Conservation (phyloP, 2,329 filamentous ascomycete genomes). For the Fusarium subtropicale region DNA sequence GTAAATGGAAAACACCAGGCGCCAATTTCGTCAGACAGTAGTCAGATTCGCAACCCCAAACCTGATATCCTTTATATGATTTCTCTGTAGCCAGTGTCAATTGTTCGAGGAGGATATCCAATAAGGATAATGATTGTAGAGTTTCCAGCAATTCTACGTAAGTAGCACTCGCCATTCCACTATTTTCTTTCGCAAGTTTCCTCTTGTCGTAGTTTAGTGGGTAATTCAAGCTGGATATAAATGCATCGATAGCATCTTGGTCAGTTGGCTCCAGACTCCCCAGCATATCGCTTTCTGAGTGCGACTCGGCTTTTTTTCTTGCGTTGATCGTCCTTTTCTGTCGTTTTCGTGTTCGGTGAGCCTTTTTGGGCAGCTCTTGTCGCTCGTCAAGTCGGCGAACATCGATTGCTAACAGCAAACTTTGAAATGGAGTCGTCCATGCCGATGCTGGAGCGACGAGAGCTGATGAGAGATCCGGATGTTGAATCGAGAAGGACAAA, state of each 20-base stretch:
- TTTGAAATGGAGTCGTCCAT: conserved; percentile 44
- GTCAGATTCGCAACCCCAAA: conserved; percentile 25
- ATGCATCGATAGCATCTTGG: conserved; percentile 47
- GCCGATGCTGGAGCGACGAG: conserved; percentile 47
- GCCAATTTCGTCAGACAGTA: conserved; percentile 47
- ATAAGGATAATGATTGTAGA: conserved; percentile 15
- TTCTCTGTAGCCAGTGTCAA: conserved; percentile 45
- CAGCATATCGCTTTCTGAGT: conserved; percentile 18
- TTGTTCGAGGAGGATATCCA: conserved; percentile 43
- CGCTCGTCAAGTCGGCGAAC: conserved; percentile 21
- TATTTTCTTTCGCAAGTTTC: not conserved
- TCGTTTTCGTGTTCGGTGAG: conserved; percentile 11
- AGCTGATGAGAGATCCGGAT: conserved; percentile 51
- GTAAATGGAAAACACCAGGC: conserved; percentile 54
- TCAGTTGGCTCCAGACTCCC: conserved; percentile 40
- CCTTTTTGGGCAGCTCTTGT: not conserved
- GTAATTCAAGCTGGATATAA: conserved; percentile 44
- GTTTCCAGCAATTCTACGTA: conserved; percentile 12
- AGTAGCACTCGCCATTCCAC: not conserved
- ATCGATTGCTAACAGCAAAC: conserved; percentile 45
- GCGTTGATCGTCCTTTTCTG: conserved; percentile 9
- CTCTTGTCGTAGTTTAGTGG: not conserved
- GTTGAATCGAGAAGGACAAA: conserved; percentile 53
- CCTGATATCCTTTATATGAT: conserved; percentile 39
- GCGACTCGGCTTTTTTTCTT: not conserved